A percentile compares a stretch with the other conserved stretches of the same genome.
Evolutionary conservation across 2,329 filamentous ascomycete species (phyloP).

Genomic region (Cladosporium sp.): DNA sequence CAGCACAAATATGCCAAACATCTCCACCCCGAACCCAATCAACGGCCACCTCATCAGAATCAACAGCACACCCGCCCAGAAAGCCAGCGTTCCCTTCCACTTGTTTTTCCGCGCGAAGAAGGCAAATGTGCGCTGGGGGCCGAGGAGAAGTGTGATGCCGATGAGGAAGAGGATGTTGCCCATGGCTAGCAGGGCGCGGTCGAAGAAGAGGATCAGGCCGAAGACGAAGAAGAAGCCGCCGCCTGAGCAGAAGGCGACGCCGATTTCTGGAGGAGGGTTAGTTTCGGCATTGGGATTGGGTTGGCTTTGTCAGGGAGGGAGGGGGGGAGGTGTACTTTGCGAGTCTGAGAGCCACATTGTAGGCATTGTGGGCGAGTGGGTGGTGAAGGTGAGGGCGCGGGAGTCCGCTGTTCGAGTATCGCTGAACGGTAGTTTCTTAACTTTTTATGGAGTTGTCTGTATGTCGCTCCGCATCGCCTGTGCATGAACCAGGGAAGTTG

Average conservation of each 20-base stretch:
- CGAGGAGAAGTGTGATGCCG: conserved; percentile 93
- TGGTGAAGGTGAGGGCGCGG: background rate
- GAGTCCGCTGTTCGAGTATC: background rate
- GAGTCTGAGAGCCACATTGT: conserved; percentile 95
- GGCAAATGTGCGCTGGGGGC: conserved; percentile 78
- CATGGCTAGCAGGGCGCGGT: conserved; percentile 97
- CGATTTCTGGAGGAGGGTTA: conserved; percentile 64
- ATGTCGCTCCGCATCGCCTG: background rate
- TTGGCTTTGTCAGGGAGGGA: conserved; percentile 19
- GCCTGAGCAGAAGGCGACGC: conserved; percentile 94
- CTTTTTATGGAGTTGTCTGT: background rate
- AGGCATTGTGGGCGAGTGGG: conserved; percentile 55
- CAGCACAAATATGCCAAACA: conserved; percentile 87
- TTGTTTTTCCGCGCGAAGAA: conserved; percentile 97
- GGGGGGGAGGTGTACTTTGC: conserved; percentile 66
- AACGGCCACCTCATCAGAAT: conserved; percentile 90
- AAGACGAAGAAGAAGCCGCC: conserved; percentile 93
- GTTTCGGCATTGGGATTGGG: conserved; percentile 15
- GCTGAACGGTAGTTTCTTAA: background rate
- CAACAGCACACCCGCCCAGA: conserved; percentile 74
- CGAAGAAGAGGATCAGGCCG: conserved; percentile 95
- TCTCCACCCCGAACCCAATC: conserved; percentile 81
- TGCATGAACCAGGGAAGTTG: background rate
- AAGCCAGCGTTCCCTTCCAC: conserved; percentile 83
- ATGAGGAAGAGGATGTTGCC: conserved; percentile 98